A percentile compares a stretch with the other conserved stretches of the same genome.
Evolutionary conservation across 495 filamentous ascomycete species (phyloP).

Genomic region (Letharia columbiana): DNA sequence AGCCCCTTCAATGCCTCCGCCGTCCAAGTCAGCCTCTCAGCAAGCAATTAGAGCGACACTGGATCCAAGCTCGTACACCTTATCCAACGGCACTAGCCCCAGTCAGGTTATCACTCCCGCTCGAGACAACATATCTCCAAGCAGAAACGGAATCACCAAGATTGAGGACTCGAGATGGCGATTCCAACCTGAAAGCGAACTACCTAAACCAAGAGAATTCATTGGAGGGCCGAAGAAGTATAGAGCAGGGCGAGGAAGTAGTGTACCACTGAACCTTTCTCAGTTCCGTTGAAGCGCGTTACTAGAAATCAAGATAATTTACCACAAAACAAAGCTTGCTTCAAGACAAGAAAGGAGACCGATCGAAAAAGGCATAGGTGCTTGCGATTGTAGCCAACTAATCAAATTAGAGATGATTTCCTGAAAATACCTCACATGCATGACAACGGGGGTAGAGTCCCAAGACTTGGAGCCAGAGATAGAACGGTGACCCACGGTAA

Average conservation of each 20-base stretch:
- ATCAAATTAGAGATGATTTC: background rate
- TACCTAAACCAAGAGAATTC: slow-evolving; percentile 81
- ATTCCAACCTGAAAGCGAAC: slow-evolving; percentile 70
- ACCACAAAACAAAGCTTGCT: background rate
- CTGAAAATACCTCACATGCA: background rate
- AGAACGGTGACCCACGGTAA: background rate
- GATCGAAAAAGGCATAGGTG: background rate
- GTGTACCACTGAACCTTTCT: slow-evolving; percentile 77
- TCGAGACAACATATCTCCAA: slow-evolving; percentile 21
- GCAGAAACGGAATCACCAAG: slow-evolving; percentile 40
- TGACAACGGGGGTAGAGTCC: background rate
- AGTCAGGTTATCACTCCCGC: slow-evolving; percentile 17
- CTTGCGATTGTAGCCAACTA: background rate
- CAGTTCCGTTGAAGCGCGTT: slow-evolving; percentile 20
- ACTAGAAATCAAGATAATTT: background rate
- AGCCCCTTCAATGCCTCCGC: slow-evolving; percentile 35
- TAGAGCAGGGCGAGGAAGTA: slow-evolving; percentile 83
- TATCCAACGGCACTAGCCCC: slow-evolving; percentile 47
- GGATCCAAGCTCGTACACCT: slow-evolving; percentile 69
- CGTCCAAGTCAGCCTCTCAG: slow-evolving; percentile 30
- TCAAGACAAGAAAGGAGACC: background rate
- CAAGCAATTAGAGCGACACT: slow-evolving; percentile 47
- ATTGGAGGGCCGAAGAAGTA: slow-evolving; percentile 64
- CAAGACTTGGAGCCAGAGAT: background rate
- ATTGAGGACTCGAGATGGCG: slow-evolving; percentile 81